These are phyloP conservation scores for Tolypocladium amazonense DNA, from an alignment of 2,329 filamentous ascomycete species.

Conservation along the genomic window DNA sequence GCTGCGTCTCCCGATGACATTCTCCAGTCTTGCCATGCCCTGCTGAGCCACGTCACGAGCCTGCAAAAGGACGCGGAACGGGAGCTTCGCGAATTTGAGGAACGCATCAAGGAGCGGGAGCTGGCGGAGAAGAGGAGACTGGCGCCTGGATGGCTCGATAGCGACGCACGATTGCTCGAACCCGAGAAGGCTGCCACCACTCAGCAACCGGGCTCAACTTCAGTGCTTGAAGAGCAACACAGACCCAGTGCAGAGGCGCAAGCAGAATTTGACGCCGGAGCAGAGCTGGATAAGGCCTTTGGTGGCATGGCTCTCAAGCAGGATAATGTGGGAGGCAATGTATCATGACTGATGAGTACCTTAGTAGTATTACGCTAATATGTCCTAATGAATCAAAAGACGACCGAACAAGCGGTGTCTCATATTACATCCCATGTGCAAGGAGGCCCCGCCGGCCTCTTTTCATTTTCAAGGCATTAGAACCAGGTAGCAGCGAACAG, in stretches of 20 bases:
- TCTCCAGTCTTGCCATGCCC: constrained; percentile 65
- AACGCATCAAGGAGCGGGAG: constrained; percentile 52
- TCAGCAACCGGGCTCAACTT: constrained; percentile 14
- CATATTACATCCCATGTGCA: not conserved
- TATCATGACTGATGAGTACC: not conserved
- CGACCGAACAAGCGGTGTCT: not conserved
- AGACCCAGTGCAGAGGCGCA: not conserved
- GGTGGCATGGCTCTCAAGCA: constrained; percentile 32
- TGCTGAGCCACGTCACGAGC: constrained; percentile 65
- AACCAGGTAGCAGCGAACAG: constrained; percentile 7
- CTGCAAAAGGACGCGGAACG: constrained; percentile 57
- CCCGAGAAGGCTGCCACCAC: constrained; percentile 42
- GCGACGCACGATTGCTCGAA: constrained; percentile 57
- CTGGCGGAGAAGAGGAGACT: constrained; percentile 70
- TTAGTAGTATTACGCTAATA: not conserved
- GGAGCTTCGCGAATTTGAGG: constrained; percentile 60
- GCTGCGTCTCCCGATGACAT: constrained; percentile 84
- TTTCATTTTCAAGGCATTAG: not conserved
- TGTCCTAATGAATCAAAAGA: not conserved
- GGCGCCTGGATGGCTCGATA: constrained; percentile 73
- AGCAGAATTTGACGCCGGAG: constrained; percentile 33
- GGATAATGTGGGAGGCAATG: not conserved
- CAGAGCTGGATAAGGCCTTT: constrained; percentile 48
- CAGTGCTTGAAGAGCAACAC: constrained; percentile 9
- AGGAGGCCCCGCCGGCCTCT: not conserved